phyloP scores from a whole-genome alignment of 371 early-diverging fungal species.

The Paramicrosporidium saccamoebae region DNA sequence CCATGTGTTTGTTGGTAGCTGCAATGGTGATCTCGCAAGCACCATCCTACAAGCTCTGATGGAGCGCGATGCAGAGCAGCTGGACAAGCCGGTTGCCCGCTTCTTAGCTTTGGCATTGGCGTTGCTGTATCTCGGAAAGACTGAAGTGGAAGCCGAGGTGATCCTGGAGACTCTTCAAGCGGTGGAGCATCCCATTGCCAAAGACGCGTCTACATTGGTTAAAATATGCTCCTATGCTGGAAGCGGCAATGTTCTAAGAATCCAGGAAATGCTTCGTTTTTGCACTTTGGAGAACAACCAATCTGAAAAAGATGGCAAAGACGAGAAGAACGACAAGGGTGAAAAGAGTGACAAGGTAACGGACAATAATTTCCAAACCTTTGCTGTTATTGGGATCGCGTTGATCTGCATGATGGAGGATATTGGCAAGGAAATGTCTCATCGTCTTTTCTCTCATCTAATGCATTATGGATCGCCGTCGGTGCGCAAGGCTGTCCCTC shows the following conservation, averaged over 20 bases:
- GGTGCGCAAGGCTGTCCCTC: slow-evolving; percentile 65
- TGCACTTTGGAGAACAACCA: too few relatives aligned
- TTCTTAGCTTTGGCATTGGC: slow-evolving; percentile 76
- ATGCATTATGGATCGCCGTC: slow-evolving; percentile 94
- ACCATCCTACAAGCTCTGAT: slow-evolving; percentile 76
- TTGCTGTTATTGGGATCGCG: slow-evolving; percentile 81
- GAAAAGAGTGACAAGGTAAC: slow-evolving; percentile 4
- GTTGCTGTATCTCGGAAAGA: slow-evolving; percentile 54
- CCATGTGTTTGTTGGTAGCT: slow-evolving; percentile 57
- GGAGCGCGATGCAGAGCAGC: slow-evolving; percentile 49
- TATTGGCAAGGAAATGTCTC: slow-evolving; percentile 74
- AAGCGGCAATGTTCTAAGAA: slow-evolving; percentile 76
- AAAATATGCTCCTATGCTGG: slow-evolving; percentile 71
- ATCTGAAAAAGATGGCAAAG: too few relatives aligned
- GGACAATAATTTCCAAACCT: slow-evolving; percentile 42
- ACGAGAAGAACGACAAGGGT: too few relatives aligned
- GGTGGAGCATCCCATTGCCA: slow-evolving; percentile 60
- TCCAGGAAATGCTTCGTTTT: slow-evolving; percentile 73
- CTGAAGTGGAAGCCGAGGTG: slow-evolving; percentile 55
- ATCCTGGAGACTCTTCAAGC: slow-evolving; percentile 75
- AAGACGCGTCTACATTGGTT: slow-evolving; percentile 49
- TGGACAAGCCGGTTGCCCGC: slow-evolving; percentile 42
- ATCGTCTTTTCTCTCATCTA: slow-evolving; percentile 75
- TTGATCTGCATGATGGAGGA: slow-evolving; percentile 87
- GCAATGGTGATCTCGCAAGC: slow-evolving; percentile 63